phyloP scores from a whole-genome alignment of 495 filamentous ascomycete genomes.

The Friedmanniomyces endolithicus region DNA sequence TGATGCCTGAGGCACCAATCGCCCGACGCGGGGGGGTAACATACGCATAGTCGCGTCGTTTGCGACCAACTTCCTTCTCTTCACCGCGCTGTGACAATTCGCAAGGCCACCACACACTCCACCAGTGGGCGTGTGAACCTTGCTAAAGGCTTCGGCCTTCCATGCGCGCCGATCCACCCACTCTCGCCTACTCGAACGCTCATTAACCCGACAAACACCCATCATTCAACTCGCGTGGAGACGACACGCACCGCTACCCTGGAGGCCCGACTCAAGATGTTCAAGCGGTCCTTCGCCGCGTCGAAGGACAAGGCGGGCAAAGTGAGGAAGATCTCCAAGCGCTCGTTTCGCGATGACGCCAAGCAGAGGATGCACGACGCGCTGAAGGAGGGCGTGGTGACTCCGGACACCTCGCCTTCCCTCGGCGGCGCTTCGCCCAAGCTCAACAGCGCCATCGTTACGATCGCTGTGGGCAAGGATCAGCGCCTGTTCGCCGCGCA shows the following conservation, averaged over 20 bases:
- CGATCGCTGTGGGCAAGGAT: constrained; percentile 66
- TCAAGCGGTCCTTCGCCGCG: constrained; percentile 62
- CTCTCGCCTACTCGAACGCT: not conserved
- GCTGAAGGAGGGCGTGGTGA: constrained; percentile 34
- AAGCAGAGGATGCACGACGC: constrained; percentile 66
- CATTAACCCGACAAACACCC: constrained; percentile 5
- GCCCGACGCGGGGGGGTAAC: too few species aligned
- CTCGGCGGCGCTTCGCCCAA: constrained; percentile 36
- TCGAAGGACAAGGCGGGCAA: constrained; percentile 64
- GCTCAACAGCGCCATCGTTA: constrained; percentile 68
- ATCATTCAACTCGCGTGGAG: not conserved
- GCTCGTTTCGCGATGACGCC: constrained; percentile 54
- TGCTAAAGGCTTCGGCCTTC: not conserved
- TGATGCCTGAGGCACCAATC: too few species aligned
- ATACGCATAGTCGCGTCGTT: not conserved
- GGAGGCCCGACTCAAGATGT: constrained; percentile 39
- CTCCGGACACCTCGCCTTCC: constrained; percentile 22
- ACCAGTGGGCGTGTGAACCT: not conserved
- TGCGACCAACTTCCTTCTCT: not conserved
- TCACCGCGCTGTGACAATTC: constrained; percentile 13
- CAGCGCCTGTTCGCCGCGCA: constrained; percentile 67
- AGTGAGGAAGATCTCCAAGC: constrained; percentile 60
- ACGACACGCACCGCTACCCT: not conserved
- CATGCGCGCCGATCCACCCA: constrained; percentile 3
- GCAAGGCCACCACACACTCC: constrained; percentile 11